Evolutionary conservation across 306 rosid genomes (phyloP).

Genomic region (Corylus heterophylla): DNA sequence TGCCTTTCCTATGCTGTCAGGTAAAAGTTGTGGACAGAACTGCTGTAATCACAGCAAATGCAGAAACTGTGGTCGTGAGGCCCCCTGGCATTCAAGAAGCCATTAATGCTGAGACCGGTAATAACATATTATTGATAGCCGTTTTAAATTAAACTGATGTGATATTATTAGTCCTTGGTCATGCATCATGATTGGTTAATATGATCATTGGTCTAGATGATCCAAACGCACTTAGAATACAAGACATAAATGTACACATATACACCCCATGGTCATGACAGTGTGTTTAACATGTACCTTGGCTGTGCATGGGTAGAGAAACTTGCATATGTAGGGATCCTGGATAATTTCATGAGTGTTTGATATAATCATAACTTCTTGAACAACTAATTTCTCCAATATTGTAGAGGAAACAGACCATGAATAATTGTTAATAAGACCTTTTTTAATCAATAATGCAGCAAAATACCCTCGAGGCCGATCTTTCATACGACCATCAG

Average conservation of each 20-base stretch:
- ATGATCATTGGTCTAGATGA: background rate
- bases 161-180: background rate
- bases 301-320: background rate
- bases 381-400: background rate
- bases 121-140: background rate
- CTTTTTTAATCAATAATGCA: conserved; percentile 36
- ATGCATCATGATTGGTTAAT: background rate
- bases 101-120: conserved; percentile 74
- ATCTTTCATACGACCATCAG: conserved; percentile 92
- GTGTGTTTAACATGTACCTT: background rate
- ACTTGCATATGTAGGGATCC: background rate
- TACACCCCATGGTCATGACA: background rate
- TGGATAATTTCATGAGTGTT: background rate
- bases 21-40: conserved; percentile 82
- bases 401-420: background rate
- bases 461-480: conserved; percentile 74
- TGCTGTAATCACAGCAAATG: conserved; percentile 66
- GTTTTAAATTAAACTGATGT: background rate
- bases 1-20: conserved; percentile 41
- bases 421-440: conserved; percentile 15
- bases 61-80: conserved; percentile 82
- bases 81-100: conserved; percentile 84
- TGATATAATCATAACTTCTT: background rate
- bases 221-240: background rate
- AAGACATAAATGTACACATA: background rate